Evolutionary conservation across 1,284 basidiomycete species (phyloP).

Genomic region (Ceratobasidium sp.): DNA sequence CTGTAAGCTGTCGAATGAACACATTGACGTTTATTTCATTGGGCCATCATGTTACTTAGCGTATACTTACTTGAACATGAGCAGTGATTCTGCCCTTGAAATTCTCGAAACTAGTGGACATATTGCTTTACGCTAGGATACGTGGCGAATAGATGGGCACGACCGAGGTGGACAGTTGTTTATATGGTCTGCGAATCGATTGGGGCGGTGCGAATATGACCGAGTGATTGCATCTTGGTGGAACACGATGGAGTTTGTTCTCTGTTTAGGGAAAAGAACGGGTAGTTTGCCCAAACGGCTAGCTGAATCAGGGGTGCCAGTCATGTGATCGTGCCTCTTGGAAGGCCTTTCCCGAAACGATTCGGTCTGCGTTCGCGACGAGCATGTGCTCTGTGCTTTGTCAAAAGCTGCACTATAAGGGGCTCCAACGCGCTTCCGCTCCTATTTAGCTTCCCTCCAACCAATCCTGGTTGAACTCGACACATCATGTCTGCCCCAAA

Average conservation of each 20-base stretch:
- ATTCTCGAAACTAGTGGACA: conserved; percentile 1
- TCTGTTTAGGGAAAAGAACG: too few relatives aligned
- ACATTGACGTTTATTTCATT: too few relatives aligned
- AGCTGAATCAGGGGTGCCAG: background rate
- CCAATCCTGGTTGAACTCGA: background rate
- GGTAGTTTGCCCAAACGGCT: too few relatives aligned
- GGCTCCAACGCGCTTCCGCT: background rate
- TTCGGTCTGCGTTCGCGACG: conserved; percentile 5
- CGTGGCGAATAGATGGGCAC: too few relatives aligned
- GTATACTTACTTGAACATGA: background rate
- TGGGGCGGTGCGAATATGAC: too few relatives aligned
- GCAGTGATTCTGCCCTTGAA: conserved; percentile 8
- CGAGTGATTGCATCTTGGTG: too few relatives aligned
- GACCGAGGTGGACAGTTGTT: too few relatives aligned
- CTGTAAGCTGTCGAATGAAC: background rate
- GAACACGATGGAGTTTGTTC: too few relatives aligned
- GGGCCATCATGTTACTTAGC: too few relatives aligned
- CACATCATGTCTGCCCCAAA: background rate
- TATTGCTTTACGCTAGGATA: background rate
- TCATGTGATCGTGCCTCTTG: background rate
- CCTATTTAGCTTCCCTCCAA: background rate
- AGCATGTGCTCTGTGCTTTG: conserved; percentile 7
- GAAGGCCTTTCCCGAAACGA: background rate
- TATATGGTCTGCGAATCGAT: too few relatives aligned
- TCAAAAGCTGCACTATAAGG: background rate